These are phyloP conservation scores for Coemansia sp. DNA, from an alignment of 371 early-diverging fungal species.

Conservation along the genomic window DNA sequence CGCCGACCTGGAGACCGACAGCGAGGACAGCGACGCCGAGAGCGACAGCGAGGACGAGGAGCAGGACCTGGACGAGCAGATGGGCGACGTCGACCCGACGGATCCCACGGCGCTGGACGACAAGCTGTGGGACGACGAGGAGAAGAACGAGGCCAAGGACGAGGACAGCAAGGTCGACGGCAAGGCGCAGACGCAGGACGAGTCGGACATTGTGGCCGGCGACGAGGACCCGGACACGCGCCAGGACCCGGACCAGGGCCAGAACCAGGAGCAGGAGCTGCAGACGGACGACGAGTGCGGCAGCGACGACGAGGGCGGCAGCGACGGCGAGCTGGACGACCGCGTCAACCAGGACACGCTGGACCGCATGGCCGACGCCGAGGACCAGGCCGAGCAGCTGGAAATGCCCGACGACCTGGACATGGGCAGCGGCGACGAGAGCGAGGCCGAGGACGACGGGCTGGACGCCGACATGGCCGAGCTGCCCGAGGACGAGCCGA, in stretches of 20 bases:
- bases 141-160: constrained; percentile 59
- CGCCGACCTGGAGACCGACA: constrained; percentile 66
- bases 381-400: constrained; percentile 66
- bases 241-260: constrained; percentile 46
- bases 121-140: constrained; percentile 94
- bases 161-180: constrained; percentile 32
- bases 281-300: constrained; percentile 12
- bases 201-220: constrained; percentile 56
- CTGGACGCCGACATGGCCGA: constrained; percentile 41
- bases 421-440: constrained; percentile 52
- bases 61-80: constrained; percentile 74
- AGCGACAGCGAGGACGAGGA: constrained; percentile 64
- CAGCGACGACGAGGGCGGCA: constrained; percentile 8
- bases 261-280: constrained; percentile 39
- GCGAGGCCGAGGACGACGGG: constrained; percentile 39
- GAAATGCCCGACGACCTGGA: constrained; percentile 62
- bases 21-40: constrained; percentile 62
- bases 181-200: constrained; percentile 36
- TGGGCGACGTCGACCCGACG: constrained; percentile 87
- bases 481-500: constrained; percentile 43
- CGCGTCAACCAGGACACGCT: constrained; percentile 63
- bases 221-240: constrained; percentile 39
- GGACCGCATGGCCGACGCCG: constrained; percentile 57
- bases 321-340: constrained; percentile 55
- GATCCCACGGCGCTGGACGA: constrained; percentile 93